Evolutionary conservation across 345 rosid genomes (phyloP).

Genomic region (Corymbia maculata): DNA sequence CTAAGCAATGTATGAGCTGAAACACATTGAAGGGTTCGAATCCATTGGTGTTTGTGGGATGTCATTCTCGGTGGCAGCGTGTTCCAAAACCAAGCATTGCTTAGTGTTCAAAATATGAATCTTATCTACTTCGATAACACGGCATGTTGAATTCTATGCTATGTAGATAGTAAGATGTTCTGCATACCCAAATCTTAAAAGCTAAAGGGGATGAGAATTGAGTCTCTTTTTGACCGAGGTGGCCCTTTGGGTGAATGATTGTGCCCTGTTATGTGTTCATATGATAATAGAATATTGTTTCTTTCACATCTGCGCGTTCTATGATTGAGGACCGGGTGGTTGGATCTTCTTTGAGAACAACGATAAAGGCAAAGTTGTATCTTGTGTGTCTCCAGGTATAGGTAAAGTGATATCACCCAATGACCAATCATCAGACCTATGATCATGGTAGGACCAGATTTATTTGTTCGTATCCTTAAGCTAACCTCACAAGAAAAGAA

Average conservation of each 20-base stretch:
- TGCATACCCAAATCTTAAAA: not conserved
- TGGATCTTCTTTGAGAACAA: not conserved
- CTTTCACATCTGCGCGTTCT: not conserved
- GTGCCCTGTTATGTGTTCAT: not conserved
- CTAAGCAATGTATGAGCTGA: not conserved
- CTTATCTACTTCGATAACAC: not conserved
- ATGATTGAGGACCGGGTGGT: not conserved
- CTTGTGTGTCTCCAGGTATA: not conserved
- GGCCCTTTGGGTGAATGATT: not conserved
- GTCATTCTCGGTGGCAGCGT: not conserved
- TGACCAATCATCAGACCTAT: not conserved
- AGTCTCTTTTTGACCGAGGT: not conserved
- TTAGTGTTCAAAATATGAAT: not conserved
- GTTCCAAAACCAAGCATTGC: not conserved
- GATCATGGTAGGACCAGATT: not conserved
- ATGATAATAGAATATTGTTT: not conserved
- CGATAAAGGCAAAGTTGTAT: not conserved
- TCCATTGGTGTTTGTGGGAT: not conserved
- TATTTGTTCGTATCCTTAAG: not conserved
- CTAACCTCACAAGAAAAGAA: not conserved
- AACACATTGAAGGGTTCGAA: not conserved
- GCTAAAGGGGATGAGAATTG: not conserved
- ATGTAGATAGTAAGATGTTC: not conserved
- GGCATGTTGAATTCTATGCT: not conserved
- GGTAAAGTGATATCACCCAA: not conserved